Base-by-base conservation (phyloP, 2,329 filamentous ascomycete genomes). In the Metarhizium anisopliae region DNA sequence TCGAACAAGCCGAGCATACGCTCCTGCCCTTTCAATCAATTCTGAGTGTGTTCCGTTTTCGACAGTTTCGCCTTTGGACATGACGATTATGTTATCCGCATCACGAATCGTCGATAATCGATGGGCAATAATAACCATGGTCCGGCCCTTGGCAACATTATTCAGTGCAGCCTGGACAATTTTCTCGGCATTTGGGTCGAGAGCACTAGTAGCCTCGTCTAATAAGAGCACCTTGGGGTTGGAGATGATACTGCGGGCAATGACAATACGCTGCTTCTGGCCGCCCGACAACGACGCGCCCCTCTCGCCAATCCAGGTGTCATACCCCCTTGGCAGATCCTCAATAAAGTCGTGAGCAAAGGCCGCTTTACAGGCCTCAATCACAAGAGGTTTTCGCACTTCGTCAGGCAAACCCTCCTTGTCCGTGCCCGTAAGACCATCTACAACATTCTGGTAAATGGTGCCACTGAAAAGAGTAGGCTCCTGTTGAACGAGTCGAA, bases 41-140 rank as follows among this genome's bases (percentile, higher is more conserved):
- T 82, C 73, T 4, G 80, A 73, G 56, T 88, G 85, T 0, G 77
- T 82, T 0, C 85, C 85, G 60, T 82, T 73, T 65, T 89, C 85
- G 3, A 84, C 68, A 2, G 81, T 75, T 51, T 74, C 66, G 1
- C 85, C 85, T 58, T 81, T 74, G 7, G 79, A 72, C 63, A 88
- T 74, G n/a, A 88, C 84, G 8, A 87, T 71, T 54, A 88, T 88
- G 52, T 83, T 79, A 61, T 88, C 82, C 0, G 85, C 85, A 52
- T 81, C 73, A 58, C 76, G 76, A 56, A 84, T 80, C 0, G 81
- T 84, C 0, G 78, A 80, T 0, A 85, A 70, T 2, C 81, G 69
- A 64, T 85, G 82, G 0, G 85, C 84, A 57, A 88, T 85, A n/a
- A 84, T 76, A 47, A 88, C 80, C 2, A 83, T 86, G 1, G 85